Evolutionary conservation across 2,329 filamentous ascomycete species (phyloP).

Genomic region (Coniella lustricola): DNA sequence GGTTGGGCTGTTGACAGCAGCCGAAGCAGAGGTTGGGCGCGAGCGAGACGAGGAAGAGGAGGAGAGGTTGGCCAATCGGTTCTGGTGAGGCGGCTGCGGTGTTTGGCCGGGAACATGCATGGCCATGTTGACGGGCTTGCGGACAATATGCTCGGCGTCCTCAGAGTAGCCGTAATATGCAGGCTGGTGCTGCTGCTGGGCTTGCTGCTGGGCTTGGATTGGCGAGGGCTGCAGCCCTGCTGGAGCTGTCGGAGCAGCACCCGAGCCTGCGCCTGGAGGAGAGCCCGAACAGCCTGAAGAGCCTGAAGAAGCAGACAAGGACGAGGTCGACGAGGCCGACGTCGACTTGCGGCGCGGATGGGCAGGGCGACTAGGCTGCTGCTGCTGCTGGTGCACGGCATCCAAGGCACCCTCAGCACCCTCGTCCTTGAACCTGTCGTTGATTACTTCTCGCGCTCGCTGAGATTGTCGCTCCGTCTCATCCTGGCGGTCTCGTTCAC

Average conservation of each 20-base stretch:
- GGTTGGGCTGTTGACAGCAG: neutral
- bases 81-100: slow-evolving; percentile 8
- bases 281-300: neutral
- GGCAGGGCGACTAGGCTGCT: neutral
- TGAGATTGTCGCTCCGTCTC: slow-evolving; percentile 9
- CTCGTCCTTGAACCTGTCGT: no score
- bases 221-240: neutral
- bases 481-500: slow-evolving; percentile 11
- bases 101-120: slow-evolving; percentile 16
- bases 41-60: neutral
- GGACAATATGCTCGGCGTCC: neutral
- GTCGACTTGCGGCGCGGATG: neutral
- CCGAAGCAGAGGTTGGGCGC: slow-evolving; percentile 2
- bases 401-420: no score
- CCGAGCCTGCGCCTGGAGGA: neutral
- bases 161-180: neutral
- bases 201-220: neutral
- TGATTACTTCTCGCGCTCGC: no score
- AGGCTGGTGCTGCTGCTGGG: neutral
- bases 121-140: slow-evolving; percentile 12
- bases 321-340: slow-evolving; percentile 4
- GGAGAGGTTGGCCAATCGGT: slow-evolving; percentile 3
- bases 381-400: no score
- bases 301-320: neutral
- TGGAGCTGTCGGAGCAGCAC: neutral